These are phyloP conservation scores for Funneliformis caledonium DNA, from an alignment of 371 early-diverging fungal genomes.

Conservation along the genomic window DNA sequence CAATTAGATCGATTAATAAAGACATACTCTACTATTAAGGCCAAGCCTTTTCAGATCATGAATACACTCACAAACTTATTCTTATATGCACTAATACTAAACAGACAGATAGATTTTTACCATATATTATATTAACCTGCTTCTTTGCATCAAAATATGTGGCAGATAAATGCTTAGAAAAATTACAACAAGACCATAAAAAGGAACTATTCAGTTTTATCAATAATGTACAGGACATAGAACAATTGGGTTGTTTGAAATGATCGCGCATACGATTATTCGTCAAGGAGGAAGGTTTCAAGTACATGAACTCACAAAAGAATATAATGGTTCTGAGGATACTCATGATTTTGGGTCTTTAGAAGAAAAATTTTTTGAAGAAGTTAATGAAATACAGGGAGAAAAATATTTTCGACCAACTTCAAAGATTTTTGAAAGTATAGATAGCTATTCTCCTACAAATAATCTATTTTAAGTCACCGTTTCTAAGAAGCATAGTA, in stretches of 20 bases:
- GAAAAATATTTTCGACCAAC: not conserved
- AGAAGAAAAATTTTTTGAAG: not conserved
- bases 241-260: conserved; percentile 5
- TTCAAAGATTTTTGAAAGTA: not conserved
- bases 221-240: not conserved
- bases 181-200: not conserved
- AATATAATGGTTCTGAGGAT: not conserved
- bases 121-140: not conserved
- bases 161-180: not conserved
- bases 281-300: not conserved
- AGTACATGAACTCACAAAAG: not conserved
- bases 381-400: not conserved
- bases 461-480: conserved; percentile 20
- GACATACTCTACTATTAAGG: too few species aligned
- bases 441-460: not conserved
- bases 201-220: conserved; percentile 1
- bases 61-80: too few species aligned
- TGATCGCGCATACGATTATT: not conserved
- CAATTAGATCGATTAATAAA: too few species aligned
- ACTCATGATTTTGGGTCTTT: not conserved
- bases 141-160: not conserved
- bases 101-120: not conserved
- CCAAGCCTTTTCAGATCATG: too few species aligned
- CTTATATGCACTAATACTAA: not conserved
- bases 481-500: not conserved